Conservation (phyloP, 2,329 filamentous ascomycete genomes). For the Didymella exigua region DNA sequence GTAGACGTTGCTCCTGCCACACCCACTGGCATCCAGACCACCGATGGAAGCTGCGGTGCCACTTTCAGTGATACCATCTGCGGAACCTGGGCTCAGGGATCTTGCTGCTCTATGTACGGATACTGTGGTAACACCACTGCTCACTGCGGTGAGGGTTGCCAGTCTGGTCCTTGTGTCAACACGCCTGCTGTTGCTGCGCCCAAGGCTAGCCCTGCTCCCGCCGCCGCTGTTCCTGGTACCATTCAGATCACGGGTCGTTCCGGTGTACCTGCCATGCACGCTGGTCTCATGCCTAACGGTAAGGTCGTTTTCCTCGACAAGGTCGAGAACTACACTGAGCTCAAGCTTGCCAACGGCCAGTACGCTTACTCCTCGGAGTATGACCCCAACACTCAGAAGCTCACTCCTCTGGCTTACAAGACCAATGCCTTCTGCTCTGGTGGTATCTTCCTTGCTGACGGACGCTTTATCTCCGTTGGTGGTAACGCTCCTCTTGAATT, state of each 20-base stretch:
- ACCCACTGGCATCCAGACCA: conserved; percentile 47
- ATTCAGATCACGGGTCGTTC: conserved; percentile 60
- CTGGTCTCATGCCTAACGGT: conserved; percentile 64
- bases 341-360: conserved; percentile 59
- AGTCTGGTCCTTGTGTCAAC: conserved; percentile 57
- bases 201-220: conserved; percentile 53
- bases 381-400: conserved; percentile 57
- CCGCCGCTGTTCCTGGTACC: conserved; percentile 52
- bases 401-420: conserved; percentile 56
- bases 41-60: conserved; percentile 61
- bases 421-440: conserved; percentile 68
- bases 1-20: conserved; percentile 20
- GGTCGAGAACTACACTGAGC: conserved; percentile 65
- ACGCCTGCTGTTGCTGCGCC: conserved; percentile 51
- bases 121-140: conserved; percentile 58
- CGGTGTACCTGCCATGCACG: conserved; percentile 69
- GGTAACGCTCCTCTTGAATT: conserved; percentile 62
- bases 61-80: conserved; percentile 58
- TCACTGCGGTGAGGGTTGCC: conserved; percentile 63
- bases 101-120: conserved; percentile 64
- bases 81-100: conserved; percentile 58
- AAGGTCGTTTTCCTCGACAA: conserved; percentile 67
- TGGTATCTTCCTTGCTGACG: conserved; percentile 64
- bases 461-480: conserved; percentile 60
- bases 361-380: conserved; percentile 67